phyloP scores from a whole-genome alignment of 2,329 filamentous ascomycete genomes.

The Tolypocladium sp. region DNA sequence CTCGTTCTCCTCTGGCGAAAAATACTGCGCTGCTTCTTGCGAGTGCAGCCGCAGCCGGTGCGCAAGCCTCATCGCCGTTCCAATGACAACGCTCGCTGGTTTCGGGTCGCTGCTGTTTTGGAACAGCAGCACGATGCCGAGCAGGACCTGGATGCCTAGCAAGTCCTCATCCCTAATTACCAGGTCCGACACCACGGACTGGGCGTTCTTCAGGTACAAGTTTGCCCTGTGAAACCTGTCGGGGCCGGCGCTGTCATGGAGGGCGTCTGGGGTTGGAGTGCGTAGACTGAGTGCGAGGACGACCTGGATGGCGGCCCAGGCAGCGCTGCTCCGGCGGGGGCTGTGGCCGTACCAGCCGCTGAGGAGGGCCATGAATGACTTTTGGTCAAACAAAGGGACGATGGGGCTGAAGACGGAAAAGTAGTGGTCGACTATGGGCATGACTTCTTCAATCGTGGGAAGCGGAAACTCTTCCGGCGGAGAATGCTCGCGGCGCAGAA shows the following conservation, averaged over 20 bases:
- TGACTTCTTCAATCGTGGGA: conserved; percentile 23
- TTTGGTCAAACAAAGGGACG: conserved; percentile 27
- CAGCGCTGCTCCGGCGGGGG: conserved; percentile 10
- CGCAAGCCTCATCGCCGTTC: conserved; percentile 27
- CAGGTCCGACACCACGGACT: conserved; percentile 27
- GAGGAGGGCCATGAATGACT: conserved; percentile 25
- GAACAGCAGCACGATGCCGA: conserved; percentile 28
- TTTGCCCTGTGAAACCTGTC: conserved; percentile 13
- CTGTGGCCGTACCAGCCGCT: conserved; percentile 22
- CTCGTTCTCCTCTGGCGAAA: conserved; percentile 18
- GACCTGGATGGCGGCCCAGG: conserved; percentile 29
- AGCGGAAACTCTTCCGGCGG: conserved; percentile 11
- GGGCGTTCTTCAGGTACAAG: conserved; percentile 26
- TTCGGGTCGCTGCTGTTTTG: conserved; percentile 26
- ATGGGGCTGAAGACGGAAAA: conserved; percentile 25
- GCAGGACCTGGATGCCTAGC: conserved; percentile 27
- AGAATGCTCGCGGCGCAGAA: background rate
- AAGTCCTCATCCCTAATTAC: conserved; percentile 26
- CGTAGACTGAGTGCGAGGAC: conserved; percentile 27
- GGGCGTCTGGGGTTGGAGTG: conserved; percentile 5
- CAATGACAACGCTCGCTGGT: conserved; percentile 26
- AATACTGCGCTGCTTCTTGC: conserved; percentile 11
- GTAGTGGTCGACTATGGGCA: conserved; percentile 26
- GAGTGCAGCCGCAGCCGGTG: conserved; percentile 26
- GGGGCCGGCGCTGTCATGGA: conserved; percentile 2